Base-by-base conservation (phyloP, 2,329 filamentous ascomycete species). In the Fusarium hostae region DNA sequence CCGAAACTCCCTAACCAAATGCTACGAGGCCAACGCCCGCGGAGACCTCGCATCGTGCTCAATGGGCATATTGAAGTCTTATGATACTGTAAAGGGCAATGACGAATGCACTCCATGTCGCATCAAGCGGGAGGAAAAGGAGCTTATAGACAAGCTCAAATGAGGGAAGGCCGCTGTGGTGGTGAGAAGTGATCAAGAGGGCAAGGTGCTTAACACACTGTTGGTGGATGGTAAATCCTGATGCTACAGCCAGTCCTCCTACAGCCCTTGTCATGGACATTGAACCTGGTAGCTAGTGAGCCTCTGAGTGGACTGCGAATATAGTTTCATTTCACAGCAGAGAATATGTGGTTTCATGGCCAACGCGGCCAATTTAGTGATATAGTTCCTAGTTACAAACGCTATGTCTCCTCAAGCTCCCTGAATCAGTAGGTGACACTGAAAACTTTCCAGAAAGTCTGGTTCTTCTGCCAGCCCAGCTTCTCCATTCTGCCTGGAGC, bases 381-480 rank as follows among this genome's bases (percentile, higher is more conserved):
- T 30, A 18, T 18, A 22, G 11, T 20, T 22, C 3, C 34, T 39
- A 22, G 3, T 16, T 22, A 22, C 7, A 28, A 30, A 4, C 15
- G 3, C 24, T 11, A 1, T 18, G 1, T 32, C 9, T n/a, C 20
- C 16, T 26, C 2, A 11, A 3, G 18, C 2, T 13, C 3, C 9
- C 22, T 12, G 2, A 35, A 9, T 55, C n/a, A 63, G 9, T 63
- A 63, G 4, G 60, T 63, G 8, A 63, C 60, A 43, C 60, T 63
- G 5, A 63, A 61, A 1, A 35, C 28, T 5, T 61, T 39, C 60
- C 60, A 63, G 9, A 61, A 63, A 0, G 22, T 26, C 9, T 60
- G 10, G 8, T 16, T 24, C 24, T 39, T 32, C 30, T 61, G 56
- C 44, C 54, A 63, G 11, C 24, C 1, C 9, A 63, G 6, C 18